Conservation (phyloP, 306 rosid genomes). For the Fragaria vesca region DNA sequence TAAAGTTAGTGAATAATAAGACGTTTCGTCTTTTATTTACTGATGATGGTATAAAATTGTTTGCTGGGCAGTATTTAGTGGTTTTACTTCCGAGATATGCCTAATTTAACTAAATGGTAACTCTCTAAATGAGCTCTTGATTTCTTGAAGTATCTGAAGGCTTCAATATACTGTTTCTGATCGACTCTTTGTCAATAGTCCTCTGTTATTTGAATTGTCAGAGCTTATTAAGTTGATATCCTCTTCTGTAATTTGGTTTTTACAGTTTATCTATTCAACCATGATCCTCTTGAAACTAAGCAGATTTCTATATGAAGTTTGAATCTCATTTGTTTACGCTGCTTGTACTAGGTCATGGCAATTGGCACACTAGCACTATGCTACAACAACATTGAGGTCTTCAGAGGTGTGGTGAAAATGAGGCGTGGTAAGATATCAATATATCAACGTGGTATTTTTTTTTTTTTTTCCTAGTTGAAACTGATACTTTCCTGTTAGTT, state of each 20-base stretch:
- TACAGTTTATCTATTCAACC: not conserved
- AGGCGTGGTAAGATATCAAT: constrained; percentile 76
- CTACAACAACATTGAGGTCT: constrained; percentile 83
- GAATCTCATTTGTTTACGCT: constrained; percentile 31
- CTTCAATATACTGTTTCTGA: not conserved
- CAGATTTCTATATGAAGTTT: constrained; percentile 2
- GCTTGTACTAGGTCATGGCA: constrained; percentile 72
- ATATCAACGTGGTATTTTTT: constrained; percentile 16
- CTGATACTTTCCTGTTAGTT: constrained; percentile 13
- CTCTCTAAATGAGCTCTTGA: not conserved
- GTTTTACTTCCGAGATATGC: not conserved
- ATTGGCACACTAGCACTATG: constrained; percentile 91
- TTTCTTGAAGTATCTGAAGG: constrained; percentile 2
- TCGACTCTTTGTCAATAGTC: not conserved
- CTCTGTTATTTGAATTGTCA: not conserved
- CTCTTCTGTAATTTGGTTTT: not conserved
- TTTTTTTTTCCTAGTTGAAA: constrained; percentile 8
- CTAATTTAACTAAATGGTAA: not conserved
- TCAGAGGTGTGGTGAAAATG: constrained; percentile 97
- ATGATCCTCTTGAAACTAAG: not conserved
- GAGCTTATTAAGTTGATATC: not conserved
- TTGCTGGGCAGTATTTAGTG: not conserved
- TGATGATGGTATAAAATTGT: too few species aligned
- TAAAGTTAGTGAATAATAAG: not conserved
- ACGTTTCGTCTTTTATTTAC: not conserved